Base-by-base conservation (phyloP, 2,329 filamentous ascomycete genomes). In the Exophiala calicioides region DNA sequence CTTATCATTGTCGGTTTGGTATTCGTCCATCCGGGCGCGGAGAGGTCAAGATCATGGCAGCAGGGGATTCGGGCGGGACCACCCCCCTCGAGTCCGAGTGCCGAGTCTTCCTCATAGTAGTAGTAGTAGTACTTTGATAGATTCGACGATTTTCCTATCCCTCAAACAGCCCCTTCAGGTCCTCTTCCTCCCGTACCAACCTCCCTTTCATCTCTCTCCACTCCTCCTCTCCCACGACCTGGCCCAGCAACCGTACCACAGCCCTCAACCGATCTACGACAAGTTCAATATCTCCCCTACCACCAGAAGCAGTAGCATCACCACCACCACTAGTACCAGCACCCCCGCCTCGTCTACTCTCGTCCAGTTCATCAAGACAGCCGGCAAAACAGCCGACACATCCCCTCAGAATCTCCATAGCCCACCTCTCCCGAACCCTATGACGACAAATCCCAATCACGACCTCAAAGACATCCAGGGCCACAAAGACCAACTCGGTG, bases 381-480 rank as follows among this genome's bases (percentile, higher is more conserved):
- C 79, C 79, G 3, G 82, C 63, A 82, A 82, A 88, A 62, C 81
- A 85, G 1, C 80, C 61, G 26, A 77, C 74, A 1, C 88, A 54
- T 0, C 78, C 80, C 55, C 78, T 78, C 34, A 89, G 63, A 4
- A 91, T 68, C 49, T 86, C 81, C 3, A 77, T 79, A 20, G 79
- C 71, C 70, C 87, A 83, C 40, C 44, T 51, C 7, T 55, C 68
- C 39, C 71, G 66, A 4, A 94, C 69, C 3, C 88, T 75, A 8
- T 86, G 85, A 82, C 88, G 90, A 48, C 80, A 81, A 49, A 77
- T 82, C 9, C 75, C 56, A 8, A 94, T 68, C 10, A 85, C 68
- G 1, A 70, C 68, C 41, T 81, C 75, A 16, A 88, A 58, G 1
- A 81, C 74, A 13, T 70, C 63, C 2, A 76, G 27, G 64, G 81